A percentile compares a stretch with the other conserved stretches of the same genome.
Conservation (phyloP, 176 grass and related monocot genomes). For the Pharus latifolius region DNA sequence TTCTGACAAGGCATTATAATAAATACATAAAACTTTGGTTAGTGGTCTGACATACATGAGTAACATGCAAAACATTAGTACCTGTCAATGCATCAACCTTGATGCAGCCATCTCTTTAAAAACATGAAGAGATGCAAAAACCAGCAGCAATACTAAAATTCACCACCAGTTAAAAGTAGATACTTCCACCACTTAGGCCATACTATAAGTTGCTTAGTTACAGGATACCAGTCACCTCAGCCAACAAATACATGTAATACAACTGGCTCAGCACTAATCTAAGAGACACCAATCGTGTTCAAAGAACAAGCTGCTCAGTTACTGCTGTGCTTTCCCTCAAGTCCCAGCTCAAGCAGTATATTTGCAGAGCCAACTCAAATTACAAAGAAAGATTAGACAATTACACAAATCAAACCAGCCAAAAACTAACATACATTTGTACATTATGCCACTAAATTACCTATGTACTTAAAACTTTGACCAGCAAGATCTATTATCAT, state of each 20-base stretch:
- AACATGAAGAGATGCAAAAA: background rate
- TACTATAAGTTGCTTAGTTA: background rate
- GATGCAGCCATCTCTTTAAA: background rate
- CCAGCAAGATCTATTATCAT: conserved; percentile 1
- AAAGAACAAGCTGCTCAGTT: background rate
- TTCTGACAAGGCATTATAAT: conserved; percentile 5
- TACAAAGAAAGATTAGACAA: background rate
- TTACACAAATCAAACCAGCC: background rate
- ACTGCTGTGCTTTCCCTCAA: no score
- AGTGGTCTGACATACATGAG: background rate
- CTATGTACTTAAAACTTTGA: no score
- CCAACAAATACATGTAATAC: background rate
- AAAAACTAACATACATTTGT: background rate
- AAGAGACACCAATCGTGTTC: background rate
- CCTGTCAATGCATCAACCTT: background rate
- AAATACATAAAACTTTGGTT: background rate
- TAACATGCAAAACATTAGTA: background rate
- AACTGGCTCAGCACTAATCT: background rate
- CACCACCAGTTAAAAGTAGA: background rate
- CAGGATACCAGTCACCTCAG: background rate
- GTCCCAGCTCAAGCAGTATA: background rate
- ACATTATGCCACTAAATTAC: background rate
- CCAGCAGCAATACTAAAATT: background rate
- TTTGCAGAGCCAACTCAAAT: background rate
- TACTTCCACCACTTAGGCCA: background rate